These are phyloP conservation scores for Triangularia setosa DNA, from an alignment of 2,329 filamentous ascomycete species.

Conservation along the genomic window DNA sequence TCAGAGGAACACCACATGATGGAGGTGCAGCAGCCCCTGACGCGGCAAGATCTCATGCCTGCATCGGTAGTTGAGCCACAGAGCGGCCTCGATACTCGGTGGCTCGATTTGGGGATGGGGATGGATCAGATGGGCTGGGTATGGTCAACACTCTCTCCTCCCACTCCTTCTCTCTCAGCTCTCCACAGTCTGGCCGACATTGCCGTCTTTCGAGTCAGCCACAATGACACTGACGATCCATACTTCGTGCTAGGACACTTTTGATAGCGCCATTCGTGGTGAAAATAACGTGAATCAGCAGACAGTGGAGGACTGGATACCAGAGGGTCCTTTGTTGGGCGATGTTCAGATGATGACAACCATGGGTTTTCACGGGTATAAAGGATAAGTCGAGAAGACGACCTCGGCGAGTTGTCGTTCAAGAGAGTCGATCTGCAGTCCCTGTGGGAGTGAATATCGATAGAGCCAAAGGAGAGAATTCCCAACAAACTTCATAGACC, in stretches of 20 bases:
- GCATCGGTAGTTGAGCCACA: neutral
- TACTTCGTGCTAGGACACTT: constrained; percentile 10
- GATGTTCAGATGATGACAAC: constrained; percentile 18
- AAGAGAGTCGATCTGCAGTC: neutral
- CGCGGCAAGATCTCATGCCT: constrained; percentile 10
- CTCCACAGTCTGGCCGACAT: neutral
- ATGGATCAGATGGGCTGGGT: constrained; percentile 20
- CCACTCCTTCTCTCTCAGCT: neutral
- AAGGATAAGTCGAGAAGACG: neutral
- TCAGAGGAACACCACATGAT: neutral
- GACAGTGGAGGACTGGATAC: constrained; percentile 23
- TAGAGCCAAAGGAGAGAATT: neutral
- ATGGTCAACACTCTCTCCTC: neutral
- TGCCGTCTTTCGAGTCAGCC: neutral
- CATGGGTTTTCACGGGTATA: neutral
- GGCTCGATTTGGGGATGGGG: constrained; percentile 13
- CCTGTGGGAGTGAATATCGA: neutral
- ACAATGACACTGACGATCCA: neutral
- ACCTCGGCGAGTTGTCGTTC: neutral
- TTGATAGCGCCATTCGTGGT: constrained; percentile 15
- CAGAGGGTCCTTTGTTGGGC: constrained; percentile 10
- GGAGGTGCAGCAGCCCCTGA: constrained; percentile 1
- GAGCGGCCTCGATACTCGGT: constrained; percentile 6
- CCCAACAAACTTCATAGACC: neutral
- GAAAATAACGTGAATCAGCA: constrained; percentile 7